phyloP scores from a whole-genome alignment of 805 yeast genomes.

The Millerago galiae region DNA sequence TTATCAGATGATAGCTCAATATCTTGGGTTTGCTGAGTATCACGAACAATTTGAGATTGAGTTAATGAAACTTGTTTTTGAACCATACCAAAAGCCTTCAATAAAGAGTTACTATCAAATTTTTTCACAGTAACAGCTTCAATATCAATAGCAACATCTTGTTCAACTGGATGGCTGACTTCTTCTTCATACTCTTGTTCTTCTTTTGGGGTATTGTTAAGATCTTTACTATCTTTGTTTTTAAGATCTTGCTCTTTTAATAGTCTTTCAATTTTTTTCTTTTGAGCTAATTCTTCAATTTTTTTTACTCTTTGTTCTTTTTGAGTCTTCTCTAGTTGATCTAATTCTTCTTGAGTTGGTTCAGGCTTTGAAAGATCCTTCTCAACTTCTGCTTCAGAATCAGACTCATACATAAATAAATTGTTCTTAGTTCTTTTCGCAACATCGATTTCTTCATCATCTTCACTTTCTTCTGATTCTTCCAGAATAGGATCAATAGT shows the following conservation, averaged over 20 bases:
- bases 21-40: not conserved
- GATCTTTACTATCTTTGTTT: slow-evolving; percentile 7
- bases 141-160: slow-evolving; percentile 7
- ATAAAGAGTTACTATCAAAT: slow-evolving; percentile 15
- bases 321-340: slow-evolving; percentile 1
- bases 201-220: slow-evolving; percentile 6
- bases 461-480: slow-evolving; percentile 2
- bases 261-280: slow-evolving; percentile 19
- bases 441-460: not conserved
- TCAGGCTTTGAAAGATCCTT: not conserved
- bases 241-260: slow-evolving; percentile 14
- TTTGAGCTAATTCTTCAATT: slow-evolving; percentile 16
- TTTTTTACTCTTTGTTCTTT: slow-evolving; percentile 8
- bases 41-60: slow-evolving; percentile 1
- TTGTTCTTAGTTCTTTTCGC: not conserved
- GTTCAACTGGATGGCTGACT: not conserved
- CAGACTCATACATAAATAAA: slow-evolving; percentile 15
- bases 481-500: not conserved
- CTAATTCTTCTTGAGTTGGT: slow-evolving; percentile 2
- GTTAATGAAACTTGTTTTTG: not conserved
- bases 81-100: slow-evolving; percentile 19
- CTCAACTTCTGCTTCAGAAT: slow-evolving; percentile 6
- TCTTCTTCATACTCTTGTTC: slow-evolving; percentile 10
- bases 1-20: slow-evolving; percentile 8
- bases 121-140: slow-evolving; percentile 12